Percentiles rank a stretch among this genome's conserved stretches.
phyloP scores from a whole-genome alignment of 2,329 filamentous ascomycete species.

The Ophiocordyceps camponoti-saundersi region DNA sequence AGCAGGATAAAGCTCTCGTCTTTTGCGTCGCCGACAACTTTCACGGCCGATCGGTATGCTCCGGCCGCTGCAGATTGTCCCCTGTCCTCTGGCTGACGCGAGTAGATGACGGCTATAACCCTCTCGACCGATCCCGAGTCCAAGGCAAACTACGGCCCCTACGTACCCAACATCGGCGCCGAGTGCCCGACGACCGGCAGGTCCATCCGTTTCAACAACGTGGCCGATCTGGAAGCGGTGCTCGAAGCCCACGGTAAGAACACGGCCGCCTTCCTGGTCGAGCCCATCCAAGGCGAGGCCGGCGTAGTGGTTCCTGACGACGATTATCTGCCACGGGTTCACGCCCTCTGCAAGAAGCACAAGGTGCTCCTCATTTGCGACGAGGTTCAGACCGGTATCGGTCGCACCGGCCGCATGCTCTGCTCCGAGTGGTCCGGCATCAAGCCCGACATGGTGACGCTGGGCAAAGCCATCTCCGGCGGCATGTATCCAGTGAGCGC shows the following conservation, averaged over 20 bases:
- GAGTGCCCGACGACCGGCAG: slow-evolving; percentile 56
- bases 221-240: slow-evolving; percentile 61
- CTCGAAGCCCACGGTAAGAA: slow-evolving; percentile 68
- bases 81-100: slow-evolving; percentile 1
- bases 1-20: slow-evolving; percentile 66
- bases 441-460: slow-evolving; percentile 84
- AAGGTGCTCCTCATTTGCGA: slow-evolving; percentile 94
- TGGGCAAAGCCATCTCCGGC: slow-evolving; percentile 94
- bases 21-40: slow-evolving; percentile 86
- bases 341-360: slow-evolving; percentile 81
- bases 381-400: slow-evolving; percentile 97
- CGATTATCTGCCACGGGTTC: slow-evolving; percentile 65
- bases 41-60: slow-evolving; percentile 76
- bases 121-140: slow-evolving; percentile 93
- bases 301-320: slow-evolving; percentile 91
- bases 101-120: slow-evolving; percentile 83
- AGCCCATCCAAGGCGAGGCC: slow-evolving; percentile 94
- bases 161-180: slow-evolving; percentile 76
- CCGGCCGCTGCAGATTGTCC: not conserved
- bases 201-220: slow-evolving; percentile 72
- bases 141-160: slow-evolving; percentile 91
- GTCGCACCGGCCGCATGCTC: slow-evolving; percentile 82
- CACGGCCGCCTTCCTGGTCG: slow-evolving; percentile 83
- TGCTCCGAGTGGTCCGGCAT: slow-evolving; percentile 91
- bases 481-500: slow-evolving; percentile 98